A percentile compares a stretch with the other conserved stretches of the same genome.
Evolutionary conservation across 2,329 filamentous ascomycete species (phyloP).

Genomic region (Aspergillus terreus): DNA sequence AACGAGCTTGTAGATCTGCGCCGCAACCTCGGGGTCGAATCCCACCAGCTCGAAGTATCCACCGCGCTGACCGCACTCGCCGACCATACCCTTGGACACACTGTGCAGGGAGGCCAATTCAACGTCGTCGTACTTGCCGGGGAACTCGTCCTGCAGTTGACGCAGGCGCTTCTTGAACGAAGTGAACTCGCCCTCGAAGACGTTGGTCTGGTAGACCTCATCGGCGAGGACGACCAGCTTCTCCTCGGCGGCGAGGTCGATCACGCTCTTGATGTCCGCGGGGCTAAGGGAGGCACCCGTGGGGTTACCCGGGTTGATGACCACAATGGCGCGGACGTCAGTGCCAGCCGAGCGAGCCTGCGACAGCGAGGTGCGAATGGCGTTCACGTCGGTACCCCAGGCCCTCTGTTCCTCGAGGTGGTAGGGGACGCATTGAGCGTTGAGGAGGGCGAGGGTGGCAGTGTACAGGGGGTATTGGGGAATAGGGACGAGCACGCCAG

Average conservation of each 20-base stretch:
- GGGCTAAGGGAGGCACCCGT: conserved; percentile 82
- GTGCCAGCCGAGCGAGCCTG: conserved; percentile 73
- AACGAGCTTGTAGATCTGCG: conserved; percentile 97
- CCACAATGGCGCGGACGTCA: conserved; percentile 87
- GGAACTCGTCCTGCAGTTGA: conserved; percentile 67
- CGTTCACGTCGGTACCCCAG: conserved; percentile 84
- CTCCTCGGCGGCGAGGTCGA: conserved; percentile 81
- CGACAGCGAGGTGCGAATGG: conserved; percentile 69
- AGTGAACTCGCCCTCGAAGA: conserved; percentile 90
- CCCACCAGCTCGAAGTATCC: conserved; percentile 96
- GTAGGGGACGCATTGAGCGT: conserved; percentile 88
- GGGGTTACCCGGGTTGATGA: conserved; percentile 98
- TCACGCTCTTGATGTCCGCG: conserved; percentile 75
- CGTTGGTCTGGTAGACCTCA: conserved; percentile 98
- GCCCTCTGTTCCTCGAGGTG: conserved; percentile 79
- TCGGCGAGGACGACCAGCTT: conserved; percentile 88
- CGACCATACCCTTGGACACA: conserved; percentile 96
- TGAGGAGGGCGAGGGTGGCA: conserved; percentile 78
- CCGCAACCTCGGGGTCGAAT: conserved; percentile 79
- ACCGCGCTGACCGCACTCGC: conserved; percentile 95
- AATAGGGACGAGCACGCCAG: conserved; percentile 88
- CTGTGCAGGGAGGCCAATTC: conserved; percentile 92
- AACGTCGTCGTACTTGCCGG: conserved; percentile 75
- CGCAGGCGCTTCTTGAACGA: conserved; percentile 91
- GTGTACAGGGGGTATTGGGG: conserved; percentile 98